phyloP scores from a whole-genome alignment of 495 filamentous ascomycete species.

The Recurvomyces mirabilis region DNA sequence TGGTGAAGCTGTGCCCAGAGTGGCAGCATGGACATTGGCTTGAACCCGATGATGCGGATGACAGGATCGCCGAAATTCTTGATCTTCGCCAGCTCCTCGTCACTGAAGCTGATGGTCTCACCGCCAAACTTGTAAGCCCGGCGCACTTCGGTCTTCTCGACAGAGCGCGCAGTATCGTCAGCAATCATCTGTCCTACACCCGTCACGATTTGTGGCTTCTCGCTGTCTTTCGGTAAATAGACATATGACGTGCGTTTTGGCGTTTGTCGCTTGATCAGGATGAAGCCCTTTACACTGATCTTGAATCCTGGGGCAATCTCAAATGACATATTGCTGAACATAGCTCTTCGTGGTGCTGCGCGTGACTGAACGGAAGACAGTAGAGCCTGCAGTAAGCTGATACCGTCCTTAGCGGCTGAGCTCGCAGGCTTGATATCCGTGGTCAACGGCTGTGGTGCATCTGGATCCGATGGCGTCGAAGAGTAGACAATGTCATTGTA shows the following conservation, averaged over 20 bases:
- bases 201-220: slow-evolving; percentile 67
- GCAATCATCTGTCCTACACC: slow-evolving; percentile 61
- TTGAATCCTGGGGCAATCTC: slow-evolving; percentile 76
- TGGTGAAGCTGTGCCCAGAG: slow-evolving; percentile 80
- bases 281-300: slow-evolving; percentile 88
- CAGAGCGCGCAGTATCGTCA: slow-evolving; percentile 58
- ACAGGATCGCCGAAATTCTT: slow-evolving; percentile 68
- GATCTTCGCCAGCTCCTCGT: slow-evolving; percentile 67
- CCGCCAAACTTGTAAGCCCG: slow-evolving; percentile 96
- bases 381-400: slow-evolving; percentile 69
- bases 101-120: slow-evolving; percentile 73
- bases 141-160: slow-evolving; percentile 72
- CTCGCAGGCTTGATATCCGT: slow-evolving; percentile 27
- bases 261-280: slow-evolving; percentile 71
- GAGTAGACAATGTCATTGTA: slow-evolving; percentile 55
- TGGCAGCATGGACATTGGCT: slow-evolving; percentile 59
- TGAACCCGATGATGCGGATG: slow-evolving; percentile 91
- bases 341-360: slow-evolving; percentile 72
- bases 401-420: slow-evolving; percentile 53
- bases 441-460: slow-evolving; percentile 45
- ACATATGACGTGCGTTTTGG: slow-evolving; percentile 73
- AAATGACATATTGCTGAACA: slow-evolving; percentile 73
- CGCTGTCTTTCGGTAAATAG: slow-evolving; percentile 57
- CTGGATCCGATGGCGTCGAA: slow-evolving; percentile 47
- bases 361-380: slow-evolving; percentile 85